phyloP scores from a whole-genome alignment of 2,329 filamentous ascomycete genomes.

The Neophaeococcomyces mojaviensis region DNA sequence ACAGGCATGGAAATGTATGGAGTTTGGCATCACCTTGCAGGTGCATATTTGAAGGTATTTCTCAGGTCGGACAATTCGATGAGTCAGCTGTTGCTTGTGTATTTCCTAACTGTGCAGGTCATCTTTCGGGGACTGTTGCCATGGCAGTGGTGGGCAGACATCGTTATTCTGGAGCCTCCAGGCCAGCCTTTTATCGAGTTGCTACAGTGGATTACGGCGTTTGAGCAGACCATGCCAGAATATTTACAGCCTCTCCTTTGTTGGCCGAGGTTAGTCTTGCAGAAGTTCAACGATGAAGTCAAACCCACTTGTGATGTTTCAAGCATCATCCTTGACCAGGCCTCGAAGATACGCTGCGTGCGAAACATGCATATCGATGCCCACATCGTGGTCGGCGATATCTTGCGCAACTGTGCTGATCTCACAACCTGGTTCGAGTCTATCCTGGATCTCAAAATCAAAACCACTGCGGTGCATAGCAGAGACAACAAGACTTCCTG shows the following conservation, averaged over 20 bases:
- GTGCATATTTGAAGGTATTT: constrained; percentile 33
- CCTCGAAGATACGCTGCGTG: not conserved
- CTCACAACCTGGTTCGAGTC: not conserved
- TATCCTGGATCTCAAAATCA: not conserved
- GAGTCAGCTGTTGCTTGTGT: constrained; percentile 37
- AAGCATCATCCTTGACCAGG: not conserved
- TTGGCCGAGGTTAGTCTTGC: not conserved
- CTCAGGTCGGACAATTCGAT: constrained; percentile 35
- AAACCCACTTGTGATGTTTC: not conserved
- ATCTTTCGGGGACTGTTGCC: not conserved
- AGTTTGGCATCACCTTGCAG: constrained; percentile 29
- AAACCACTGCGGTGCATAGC: no score
- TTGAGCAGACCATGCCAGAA: not conserved
- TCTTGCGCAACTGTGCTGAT: not conserved
- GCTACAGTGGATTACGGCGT: not conserved
- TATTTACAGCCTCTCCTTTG: not conserved
- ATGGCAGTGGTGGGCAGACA: not conserved
- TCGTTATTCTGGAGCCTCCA: not conserved
- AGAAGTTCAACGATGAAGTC: no score
- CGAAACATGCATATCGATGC: not conserved
- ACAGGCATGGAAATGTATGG: constrained; percentile 19
- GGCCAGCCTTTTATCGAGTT: not conserved
- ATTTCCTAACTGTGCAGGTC: constrained; percentile 40
- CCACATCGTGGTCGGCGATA: not conserved
- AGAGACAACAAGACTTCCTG: no score